These are phyloP conservation scores for Calcarisporium arbuscula DNA, from an alignment of 2,329 filamentous ascomycete species.

Conservation along the genomic window DNA sequence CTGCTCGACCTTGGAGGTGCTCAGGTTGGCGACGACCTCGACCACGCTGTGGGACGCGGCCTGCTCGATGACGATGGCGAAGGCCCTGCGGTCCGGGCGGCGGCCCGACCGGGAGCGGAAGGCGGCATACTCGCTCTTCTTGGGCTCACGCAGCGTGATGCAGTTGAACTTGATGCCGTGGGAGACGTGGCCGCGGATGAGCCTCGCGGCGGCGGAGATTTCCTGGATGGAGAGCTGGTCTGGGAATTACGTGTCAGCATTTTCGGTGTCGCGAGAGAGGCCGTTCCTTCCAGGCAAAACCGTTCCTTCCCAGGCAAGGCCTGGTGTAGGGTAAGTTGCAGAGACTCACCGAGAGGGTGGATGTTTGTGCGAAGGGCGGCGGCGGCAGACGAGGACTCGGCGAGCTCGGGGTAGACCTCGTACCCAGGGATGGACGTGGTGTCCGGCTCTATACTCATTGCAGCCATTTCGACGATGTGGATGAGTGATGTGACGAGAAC, in stretches of 20 bases:
- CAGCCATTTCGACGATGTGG: too few species aligned
- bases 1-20: slow-evolving; percentile 31
- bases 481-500: too few species aligned
- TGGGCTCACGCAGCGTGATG: slow-evolving; percentile 59
- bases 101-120: slow-evolving; percentile 45
- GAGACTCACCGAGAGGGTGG: slow-evolving; percentile 32
- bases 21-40: slow-evolving; percentile 47
- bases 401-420: slow-evolving; percentile 37
- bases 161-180: slow-evolving; percentile 47
- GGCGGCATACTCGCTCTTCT: slow-evolving; percentile 56
- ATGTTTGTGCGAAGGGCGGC: slow-evolving; percentile 20
- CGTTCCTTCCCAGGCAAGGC: too few species aligned
- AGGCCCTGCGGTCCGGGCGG: slow-evolving; percentile 42
- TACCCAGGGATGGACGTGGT: slow-evolving; percentile 38
- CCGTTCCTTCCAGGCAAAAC: too few species aligned
- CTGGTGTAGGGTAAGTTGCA: too few species aligned
- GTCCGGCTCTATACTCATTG: slow-evolving; percentile 20
- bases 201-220: slow-evolving; percentile 41
- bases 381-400: slow-evolving; percentile 27
- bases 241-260: slow-evolving; percentile 20
- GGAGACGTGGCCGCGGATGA: slow-evolving; percentile 35
- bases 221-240: slow-evolving; percentile 50
- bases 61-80: slow-evolving; percentile 40
- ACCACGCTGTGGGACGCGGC: slow-evolving; percentile 31
- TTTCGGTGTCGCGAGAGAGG: too few species aligned